phyloP scores from a whole-genome alignment of 2,329 filamentous ascomycete genomes.

The Epichloe sibirici region DNA sequence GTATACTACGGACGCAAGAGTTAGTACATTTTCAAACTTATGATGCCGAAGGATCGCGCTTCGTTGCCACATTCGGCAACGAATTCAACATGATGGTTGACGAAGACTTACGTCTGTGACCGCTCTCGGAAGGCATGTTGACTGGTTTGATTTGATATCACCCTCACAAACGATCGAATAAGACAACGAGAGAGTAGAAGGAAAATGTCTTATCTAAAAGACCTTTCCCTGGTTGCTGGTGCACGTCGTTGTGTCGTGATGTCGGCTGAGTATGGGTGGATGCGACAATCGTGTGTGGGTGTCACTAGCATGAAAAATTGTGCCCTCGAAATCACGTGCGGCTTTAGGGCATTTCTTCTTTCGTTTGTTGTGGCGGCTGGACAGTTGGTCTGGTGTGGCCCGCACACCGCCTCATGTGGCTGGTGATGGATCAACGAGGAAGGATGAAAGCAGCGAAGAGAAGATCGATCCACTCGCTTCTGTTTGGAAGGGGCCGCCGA shows the following conservation, averaged over 20 bases:
- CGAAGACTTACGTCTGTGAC: slow-evolving; percentile 69
- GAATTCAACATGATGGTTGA: neutral
- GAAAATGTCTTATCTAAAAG: slow-evolving; percentile 34
- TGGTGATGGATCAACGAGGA: neutral
- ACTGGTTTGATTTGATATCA: slow-evolving; percentile 33
- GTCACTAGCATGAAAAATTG: slow-evolving; percentile 20
- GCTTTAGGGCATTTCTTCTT: slow-evolving; percentile 17
- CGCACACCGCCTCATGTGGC: slow-evolving; percentile 6
- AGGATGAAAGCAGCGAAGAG: neutral
- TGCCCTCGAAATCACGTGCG: slow-evolving; percentile 26
- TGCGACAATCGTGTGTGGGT: slow-evolving; percentile 24
- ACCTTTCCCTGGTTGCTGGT: slow-evolving; percentile 29
- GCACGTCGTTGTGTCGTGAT: slow-evolving; percentile 33
- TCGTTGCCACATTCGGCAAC: neutral
- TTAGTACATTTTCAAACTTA: slow-evolving; percentile 18
- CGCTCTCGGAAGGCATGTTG: slow-evolving; percentile 82
- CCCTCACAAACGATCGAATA: slow-evolving; percentile 35
- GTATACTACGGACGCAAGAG: slow-evolving; percentile 49
- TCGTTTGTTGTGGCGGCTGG: slow-evolving; percentile 1
- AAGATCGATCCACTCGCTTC: neutral
- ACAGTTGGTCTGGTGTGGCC: neutral
- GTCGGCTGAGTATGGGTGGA: slow-evolving; percentile 21
- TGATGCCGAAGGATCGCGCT: slow-evolving; percentile 11
- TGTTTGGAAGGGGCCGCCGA: neutral
- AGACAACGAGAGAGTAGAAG: slow-evolving; percentile 26